phyloP scores from a whole-genome alignment of 176 grass and related monocot genomes.

The Metroxylon sagu region DNA sequence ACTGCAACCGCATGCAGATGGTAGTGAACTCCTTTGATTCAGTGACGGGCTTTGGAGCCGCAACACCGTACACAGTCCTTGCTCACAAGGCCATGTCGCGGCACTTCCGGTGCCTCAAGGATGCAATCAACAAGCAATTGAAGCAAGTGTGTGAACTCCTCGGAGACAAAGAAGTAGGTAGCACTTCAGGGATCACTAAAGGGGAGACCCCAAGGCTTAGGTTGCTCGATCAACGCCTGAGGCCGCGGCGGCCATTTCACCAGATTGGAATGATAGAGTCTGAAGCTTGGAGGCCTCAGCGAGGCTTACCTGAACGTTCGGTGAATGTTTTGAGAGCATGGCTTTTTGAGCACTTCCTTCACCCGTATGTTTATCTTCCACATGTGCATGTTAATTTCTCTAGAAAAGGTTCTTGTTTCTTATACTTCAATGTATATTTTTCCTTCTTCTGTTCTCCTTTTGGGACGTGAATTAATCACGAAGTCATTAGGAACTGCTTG shows the following conservation, averaged over 20 bases:
- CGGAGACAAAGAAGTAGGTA: slow-evolving; percentile 75
- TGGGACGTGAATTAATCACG: too few species aligned
- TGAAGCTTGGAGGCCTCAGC: slow-evolving; percentile 96
- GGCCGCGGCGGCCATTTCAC: slow-evolving; percentile 91
- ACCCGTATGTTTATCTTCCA: slow-evolving; percentile 57
- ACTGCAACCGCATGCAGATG: slow-evolving; percentile 99
- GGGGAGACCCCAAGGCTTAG: slow-evolving; percentile 90
- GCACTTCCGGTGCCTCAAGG: slow-evolving; percentile 98
- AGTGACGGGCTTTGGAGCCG: slow-evolving; percentile 89
- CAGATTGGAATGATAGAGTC: slow-evolving; percentile 99
- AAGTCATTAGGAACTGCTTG: too few species aligned
- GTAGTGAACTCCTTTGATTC: slow-evolving; percentile 99
- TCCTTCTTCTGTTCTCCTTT: too few species aligned
- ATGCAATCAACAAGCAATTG: slow-evolving; percentile 67
- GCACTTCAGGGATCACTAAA: slow-evolving; percentile 70
- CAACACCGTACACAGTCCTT: slow-evolving; percentile 89
- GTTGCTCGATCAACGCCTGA: slow-evolving; percentile 72
- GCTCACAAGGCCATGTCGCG: slow-evolving; percentile 99
- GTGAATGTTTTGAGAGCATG: slow-evolving; percentile 69
- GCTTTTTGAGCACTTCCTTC: slow-evolving; percentile 99
- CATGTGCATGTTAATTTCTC: too few species aligned
- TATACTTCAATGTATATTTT: too few species aligned
- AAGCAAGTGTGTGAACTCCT: slow-evolving; percentile 60
- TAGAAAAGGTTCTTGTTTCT: too few species aligned
- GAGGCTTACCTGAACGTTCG: slow-evolving; percentile 88